phyloP scores from a whole-genome alignment of 179 eudicot species.

The Amaranthus tricolor region DNA sequence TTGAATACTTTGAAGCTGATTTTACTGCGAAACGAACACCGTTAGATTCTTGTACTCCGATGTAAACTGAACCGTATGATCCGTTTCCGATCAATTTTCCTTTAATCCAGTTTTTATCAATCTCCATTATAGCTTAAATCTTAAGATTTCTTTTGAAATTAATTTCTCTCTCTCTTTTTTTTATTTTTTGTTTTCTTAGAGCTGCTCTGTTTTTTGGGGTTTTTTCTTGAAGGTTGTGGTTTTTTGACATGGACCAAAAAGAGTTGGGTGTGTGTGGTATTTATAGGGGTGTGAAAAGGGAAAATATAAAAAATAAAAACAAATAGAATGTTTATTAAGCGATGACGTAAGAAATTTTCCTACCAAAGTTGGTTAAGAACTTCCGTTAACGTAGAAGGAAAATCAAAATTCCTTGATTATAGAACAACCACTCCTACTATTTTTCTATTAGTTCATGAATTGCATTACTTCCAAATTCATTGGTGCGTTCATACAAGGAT shows the following conservation, averaged over 20 bases:
- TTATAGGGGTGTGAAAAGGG: slow-evolving; percentile 6
- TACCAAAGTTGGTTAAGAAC: slow-evolving; percentile 26
- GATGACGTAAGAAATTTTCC: slow-evolving; percentile 31
- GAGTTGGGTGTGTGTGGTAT: slow-evolving; percentile 23
- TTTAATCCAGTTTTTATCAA: slow-evolving; percentile 14
- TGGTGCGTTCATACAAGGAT: no score
- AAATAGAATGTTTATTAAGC: background rate
- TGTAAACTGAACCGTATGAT: slow-evolving; percentile 29
- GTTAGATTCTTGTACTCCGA: slow-evolving; percentile 6
- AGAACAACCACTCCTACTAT: no score
- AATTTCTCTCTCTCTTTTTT: background rate
- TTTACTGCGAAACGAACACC: slow-evolving; percentile 35
- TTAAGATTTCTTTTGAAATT: slow-evolving; percentile 14
- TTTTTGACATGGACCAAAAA: slow-evolving; percentile 31
- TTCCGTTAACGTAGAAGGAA: slow-evolving; percentile 34
- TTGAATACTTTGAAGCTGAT: slow-evolving; percentile 18
- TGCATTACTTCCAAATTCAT: no score
- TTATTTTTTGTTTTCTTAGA: background rate
- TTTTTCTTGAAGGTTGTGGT: slow-evolving; percentile 5
- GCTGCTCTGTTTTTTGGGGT: background rate
- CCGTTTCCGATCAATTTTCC: slow-evolving; percentile 34
- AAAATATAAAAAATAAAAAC: background rate
- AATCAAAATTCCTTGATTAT: background rate
- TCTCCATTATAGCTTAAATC: slow-evolving; percentile 20
- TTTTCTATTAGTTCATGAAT: no score